These are phyloP conservation scores for Hypoxylon fragiforme DNA, from an alignment of 495 filamentous ascomycete species.

Conservation along the genomic window DNA sequence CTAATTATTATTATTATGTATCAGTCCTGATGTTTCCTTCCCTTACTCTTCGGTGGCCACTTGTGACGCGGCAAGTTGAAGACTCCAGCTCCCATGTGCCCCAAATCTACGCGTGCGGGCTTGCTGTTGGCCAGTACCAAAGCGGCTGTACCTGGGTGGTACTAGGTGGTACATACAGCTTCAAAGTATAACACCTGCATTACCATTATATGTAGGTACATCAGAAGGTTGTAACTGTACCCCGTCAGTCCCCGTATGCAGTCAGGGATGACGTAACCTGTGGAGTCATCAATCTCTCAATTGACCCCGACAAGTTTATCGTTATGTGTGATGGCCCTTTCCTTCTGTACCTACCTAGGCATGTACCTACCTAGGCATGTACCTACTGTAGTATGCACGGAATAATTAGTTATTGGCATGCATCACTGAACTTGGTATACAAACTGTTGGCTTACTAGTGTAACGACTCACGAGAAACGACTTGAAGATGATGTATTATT, in stretches of 20 bases:
- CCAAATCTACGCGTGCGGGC: constrained; percentile 10
- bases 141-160: neutral
- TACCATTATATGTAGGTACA: constrained; percentile 19
- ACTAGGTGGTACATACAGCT: constrained; percentile 12
- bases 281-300: constrained; percentile 32
- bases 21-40: neutral
- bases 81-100: constrained; percentile 14
- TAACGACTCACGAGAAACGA: no score
- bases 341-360: constrained; percentile 6
- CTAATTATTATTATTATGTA: no score
- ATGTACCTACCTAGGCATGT: neutral
- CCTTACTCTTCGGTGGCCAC: constrained; percentile 20
- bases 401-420: no score
- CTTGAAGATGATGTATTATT: no score
- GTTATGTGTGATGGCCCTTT: constrained; percentile 3
- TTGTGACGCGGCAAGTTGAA: constrained; percentile 31
- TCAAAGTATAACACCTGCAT: constrained; percentile 7
- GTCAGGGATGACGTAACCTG: constrained; percentile 26
- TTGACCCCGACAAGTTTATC: constrained; percentile 14
- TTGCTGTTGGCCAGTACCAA: constrained; percentile 7
- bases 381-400: neutral
- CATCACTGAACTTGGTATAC: no score
- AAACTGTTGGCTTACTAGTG: no score
- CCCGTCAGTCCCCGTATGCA: no score
- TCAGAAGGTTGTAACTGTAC: constrained; percentile 12